Base-by-base conservation (phyloP, 2,329 filamentous ascomycete genomes). In the Colletotrichum endophyticum region DNA sequence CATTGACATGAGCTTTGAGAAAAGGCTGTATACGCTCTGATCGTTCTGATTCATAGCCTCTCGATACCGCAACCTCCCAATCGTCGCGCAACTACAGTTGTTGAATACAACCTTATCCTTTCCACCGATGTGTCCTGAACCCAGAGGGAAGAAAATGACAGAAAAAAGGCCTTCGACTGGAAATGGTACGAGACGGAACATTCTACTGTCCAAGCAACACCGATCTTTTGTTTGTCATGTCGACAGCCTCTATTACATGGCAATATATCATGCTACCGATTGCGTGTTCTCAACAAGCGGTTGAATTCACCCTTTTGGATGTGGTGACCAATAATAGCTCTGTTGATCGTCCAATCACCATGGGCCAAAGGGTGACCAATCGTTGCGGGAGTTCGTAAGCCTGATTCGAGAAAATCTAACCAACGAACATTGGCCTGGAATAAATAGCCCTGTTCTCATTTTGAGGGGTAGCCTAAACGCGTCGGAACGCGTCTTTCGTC, bases 371-470 rank as follows among this genome's bases (percentile, higher is more conserved):
- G 19, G 19, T 19, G 8, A 49, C 39, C 39, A 49, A 49, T 49
- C 39, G n/a, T 4, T 9, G 9, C n/a, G 0, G 9, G 13, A 49
- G 0, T n/a, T n/a, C 0, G 19, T 49, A n/a, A 49, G 39, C 39
- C 39, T 49, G 39, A n/a, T n/a, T 7, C 5, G 9, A 49, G 39
- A n/a, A 49, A 49, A 8, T 7, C n/a, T 9, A 6, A n/a, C 39
- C 39, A 49, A 49, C 19, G 13, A n/a, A n/a, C 39, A 7, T 49
- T n/a, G 19, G 39, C 9, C 39, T n/a, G 19, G 1, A n/a, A 7
- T 3, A 1, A n/a, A n/a, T n/a, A 0, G 0, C 39, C 9, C 16
- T 44, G 16, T 49, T 4, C 9, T n/a, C 9, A n/a, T 0, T 0
- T 49, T 49, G 9, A 49, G 9, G 44, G 44, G 44, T 49, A 22